phyloP scores from a whole-genome alignment of 176 grass and related monocot species.

The Oryza australiensis region DNA sequence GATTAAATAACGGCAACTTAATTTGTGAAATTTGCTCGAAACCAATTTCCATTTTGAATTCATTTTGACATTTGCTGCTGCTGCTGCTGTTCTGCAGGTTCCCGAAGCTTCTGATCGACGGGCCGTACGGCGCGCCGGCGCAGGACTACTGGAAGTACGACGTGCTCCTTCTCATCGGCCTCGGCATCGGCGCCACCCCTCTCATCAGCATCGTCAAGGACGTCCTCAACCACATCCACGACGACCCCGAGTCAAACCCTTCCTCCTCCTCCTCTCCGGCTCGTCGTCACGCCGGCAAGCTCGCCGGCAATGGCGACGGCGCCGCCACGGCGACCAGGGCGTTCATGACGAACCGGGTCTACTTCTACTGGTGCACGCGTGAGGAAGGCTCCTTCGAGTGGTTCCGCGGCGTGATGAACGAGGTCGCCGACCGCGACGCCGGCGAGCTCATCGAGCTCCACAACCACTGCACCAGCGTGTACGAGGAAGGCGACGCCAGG shows the following conservation, averaged over 20 bases:
- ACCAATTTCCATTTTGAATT: too few species aligned
- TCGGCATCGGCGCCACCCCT: constrained; percentile 93
- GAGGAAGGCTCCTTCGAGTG: constrained; percentile 93
- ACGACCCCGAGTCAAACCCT: background rate
- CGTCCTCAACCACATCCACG: constrained; percentile 76
- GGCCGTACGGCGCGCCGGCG: constrained; percentile 88
- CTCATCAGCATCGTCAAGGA: constrained; percentile 97
- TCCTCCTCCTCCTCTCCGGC: background rate
- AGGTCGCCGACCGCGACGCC: constrained; percentile 79
- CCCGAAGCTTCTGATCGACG: constrained; percentile 83
- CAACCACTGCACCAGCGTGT: constrained; percentile 98
- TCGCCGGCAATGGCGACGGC: too few species aligned
- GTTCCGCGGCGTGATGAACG: constrained; percentile 96
- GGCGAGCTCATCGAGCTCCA: constrained; percentile 76
- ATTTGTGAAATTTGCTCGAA: too few species aligned
- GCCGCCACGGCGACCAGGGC: background rate
- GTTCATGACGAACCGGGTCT: constrained; percentile 76
- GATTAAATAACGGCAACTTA: too few species aligned
- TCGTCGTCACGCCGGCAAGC: background rate
- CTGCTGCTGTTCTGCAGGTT: constrained; percentile 14
- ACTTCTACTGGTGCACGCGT: constrained; percentile 96
- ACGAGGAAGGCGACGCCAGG: constrained; percentile 81
- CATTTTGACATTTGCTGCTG: background rate
- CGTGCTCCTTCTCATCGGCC: constrained; percentile 92
- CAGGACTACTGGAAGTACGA: constrained; percentile 97